Evolutionary conservation across 805 yeast species (phyloP).

Genomic region (Kazachstania bromeliacearum): DNA sequence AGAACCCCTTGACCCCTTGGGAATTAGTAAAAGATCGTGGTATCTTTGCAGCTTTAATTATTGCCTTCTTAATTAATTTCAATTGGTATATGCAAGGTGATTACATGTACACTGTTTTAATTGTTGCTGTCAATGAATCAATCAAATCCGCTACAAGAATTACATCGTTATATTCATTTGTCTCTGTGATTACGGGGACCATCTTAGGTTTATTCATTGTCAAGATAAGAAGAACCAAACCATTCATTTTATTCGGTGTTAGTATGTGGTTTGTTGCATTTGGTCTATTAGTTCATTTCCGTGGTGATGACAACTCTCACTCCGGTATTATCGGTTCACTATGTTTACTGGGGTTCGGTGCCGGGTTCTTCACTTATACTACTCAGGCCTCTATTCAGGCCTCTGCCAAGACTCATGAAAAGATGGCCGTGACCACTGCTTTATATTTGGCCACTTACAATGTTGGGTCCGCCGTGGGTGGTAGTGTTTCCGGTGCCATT

Average conservation of each 20-base stretch:
- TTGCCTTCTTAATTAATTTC: conserved; percentile 47
- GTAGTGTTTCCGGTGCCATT: conserved; percentile 56
- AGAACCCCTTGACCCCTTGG: conserved; percentile 48
- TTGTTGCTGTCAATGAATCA: conserved; percentile 50
- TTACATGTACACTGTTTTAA: conserved; percentile 51
- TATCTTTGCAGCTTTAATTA: conserved; percentile 51
- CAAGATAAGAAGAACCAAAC: conserved; percentile 43
- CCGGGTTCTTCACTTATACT: conserved; percentile 61
- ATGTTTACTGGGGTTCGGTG: conserved; percentile 60
- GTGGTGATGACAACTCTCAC: conserved; percentile 42
- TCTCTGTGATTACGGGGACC: conserved; percentile 53
- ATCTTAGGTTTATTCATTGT: conserved; percentile 44
- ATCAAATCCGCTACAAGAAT: conserved; percentile 57
- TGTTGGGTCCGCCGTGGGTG: conserved; percentile 56
- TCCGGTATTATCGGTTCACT: conserved; percentile 59
- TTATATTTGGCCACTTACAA: conserved; percentile 45
- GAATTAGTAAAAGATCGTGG: conserved; percentile 50
- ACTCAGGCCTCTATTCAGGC: conserved; percentile 55
- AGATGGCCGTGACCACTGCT: conserved; percentile 55
- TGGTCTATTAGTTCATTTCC: conserved; percentile 48
- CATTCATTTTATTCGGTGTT: conserved; percentile 51
- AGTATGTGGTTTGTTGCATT: conserved; percentile 48
- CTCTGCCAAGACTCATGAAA: conserved; percentile 45
- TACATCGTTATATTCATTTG: conserved; percentile 52
- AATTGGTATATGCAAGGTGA: conserved; percentile 60